phyloP scores from a whole-genome alignment of 1,284 basidiomycete species.

The Baeospora myosura region DNA sequence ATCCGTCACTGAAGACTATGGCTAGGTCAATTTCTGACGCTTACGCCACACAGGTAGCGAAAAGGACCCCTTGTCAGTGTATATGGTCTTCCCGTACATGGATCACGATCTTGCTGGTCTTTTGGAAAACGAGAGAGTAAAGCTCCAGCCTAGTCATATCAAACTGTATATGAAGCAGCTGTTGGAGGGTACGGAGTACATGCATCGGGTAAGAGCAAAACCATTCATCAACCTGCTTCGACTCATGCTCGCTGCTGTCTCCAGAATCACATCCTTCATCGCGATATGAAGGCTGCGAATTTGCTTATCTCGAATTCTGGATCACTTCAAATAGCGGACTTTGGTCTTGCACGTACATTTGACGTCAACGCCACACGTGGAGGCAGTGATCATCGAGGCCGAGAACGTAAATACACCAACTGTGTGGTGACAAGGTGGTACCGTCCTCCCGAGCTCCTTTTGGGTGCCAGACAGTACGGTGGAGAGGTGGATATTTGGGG shows the following conservation, averaged over 20 bases:
- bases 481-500: constrained; percentile 98
- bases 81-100: constrained; percentile 99
- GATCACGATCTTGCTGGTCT: constrained; percentile 97
- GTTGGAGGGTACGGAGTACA: constrained; percentile 89
- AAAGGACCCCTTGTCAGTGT: constrained; percentile 75
- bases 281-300: constrained; percentile 99
- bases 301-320: constrained; percentile 88
- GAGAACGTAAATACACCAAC: constrained; percentile 83
- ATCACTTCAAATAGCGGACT: constrained; percentile 86
- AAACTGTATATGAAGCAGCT: constrained; percentile 96
- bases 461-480: constrained; percentile 86
- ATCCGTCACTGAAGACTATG: too few relatives aligned
- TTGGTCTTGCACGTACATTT: constrained; percentile 85
- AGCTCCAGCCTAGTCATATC: constrained; percentile 75
- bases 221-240: constrained; percentile 10
- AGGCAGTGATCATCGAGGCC: constrained; percentile 36
- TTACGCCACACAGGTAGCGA: constrained; percentile 51
- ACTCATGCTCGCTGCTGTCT: constrained; percentile 9
- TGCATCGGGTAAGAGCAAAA: constrained; percentile 85
- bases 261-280: constrained; percentile 92
- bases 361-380: constrained; percentile 43
- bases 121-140: constrained; percentile 83
- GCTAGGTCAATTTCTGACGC: constrained; percentile 3
- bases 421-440: constrained; percentile 99
- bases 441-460: constrained; percentile 88